A percentile compares a stretch with the other conserved stretches of the same genome.
These are phyloP conservation scores for Leccinellum albellum DNA, from an alignment of 768 basidiomycete genomes.

Conservation along the genomic window DNA sequence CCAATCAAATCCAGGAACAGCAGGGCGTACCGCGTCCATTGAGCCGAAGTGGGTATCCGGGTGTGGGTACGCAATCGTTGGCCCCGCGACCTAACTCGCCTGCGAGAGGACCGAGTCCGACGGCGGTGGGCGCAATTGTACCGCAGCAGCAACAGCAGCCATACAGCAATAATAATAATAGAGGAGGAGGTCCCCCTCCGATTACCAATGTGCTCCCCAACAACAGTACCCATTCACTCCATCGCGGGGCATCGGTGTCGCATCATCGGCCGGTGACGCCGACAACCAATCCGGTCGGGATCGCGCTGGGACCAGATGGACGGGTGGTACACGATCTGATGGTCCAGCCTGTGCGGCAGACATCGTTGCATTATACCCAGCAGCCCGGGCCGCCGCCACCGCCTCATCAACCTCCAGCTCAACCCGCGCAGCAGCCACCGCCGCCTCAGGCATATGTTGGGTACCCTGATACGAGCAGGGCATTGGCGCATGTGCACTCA, in stretches of 20 bases:
- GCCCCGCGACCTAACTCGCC: slow-evolving; percentile 66
- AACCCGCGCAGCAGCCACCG: not conserved
- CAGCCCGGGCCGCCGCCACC: not conserved
- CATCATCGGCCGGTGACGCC: slow-evolving; percentile 56
- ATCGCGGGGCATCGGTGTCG: slow-evolving; percentile 26
- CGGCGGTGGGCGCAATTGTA: not conserved
- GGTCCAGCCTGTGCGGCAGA: slow-evolving; percentile 35
- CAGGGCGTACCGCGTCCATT: slow-evolving; percentile 48
- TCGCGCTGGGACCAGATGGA: slow-evolving; percentile 75
- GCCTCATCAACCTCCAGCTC: slow-evolving; percentile 1
- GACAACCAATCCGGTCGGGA: slow-evolving; percentile 70
- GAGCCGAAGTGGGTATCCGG: slow-evolving; percentile 68
- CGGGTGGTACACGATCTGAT: slow-evolving; percentile 78
- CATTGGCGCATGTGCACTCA: slow-evolving; percentile 26
- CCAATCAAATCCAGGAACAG: slow-evolving; percentile 21
- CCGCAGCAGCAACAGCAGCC: slow-evolving; percentile 8
- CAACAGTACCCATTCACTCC: slow-evolving; percentile 3
- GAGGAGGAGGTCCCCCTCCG: slow-evolving; percentile 4
- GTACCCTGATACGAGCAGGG: slow-evolving; percentile 27
- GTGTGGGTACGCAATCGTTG: slow-evolving; percentile 73
- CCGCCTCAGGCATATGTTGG: slow-evolving; percentile 17
- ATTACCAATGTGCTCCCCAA: not conserved
- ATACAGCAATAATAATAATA: slow-evolving; percentile 2
- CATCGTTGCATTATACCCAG: slow-evolving; percentile 11
- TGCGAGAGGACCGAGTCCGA: slow-evolving; percentile 26